These are phyloP conservation scores for Sarocladium oryzae DNA, from an alignment of 2,329 filamentous ascomycete genomes.

Conservation along the genomic window DNA sequence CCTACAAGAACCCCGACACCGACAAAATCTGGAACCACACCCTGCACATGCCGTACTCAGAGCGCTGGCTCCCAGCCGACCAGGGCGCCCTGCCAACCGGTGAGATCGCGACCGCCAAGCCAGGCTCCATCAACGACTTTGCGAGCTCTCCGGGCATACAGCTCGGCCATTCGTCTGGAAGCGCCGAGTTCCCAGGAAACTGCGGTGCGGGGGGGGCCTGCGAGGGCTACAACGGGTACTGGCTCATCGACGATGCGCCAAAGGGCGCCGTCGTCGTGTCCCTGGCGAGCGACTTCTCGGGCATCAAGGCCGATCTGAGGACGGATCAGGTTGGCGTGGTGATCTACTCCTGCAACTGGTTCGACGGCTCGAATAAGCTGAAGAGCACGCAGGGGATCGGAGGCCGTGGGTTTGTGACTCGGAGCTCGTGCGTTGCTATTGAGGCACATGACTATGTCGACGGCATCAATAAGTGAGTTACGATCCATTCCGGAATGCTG, in stretches of 20 bases:
- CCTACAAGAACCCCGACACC: conserved; percentile 51
- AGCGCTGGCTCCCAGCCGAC: conserved; percentile 50
- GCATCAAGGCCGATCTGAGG: conserved; percentile 63
- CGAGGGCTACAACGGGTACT: conserved; percentile 65
- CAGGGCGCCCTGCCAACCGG: conserved; percentile 53
- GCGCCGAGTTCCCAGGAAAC: conserved; percentile 51
- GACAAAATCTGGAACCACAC: conserved; percentile 54
- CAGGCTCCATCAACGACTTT: conserved; percentile 57
- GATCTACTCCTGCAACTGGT: conserved; percentile 61
- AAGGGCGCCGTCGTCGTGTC: conserved; percentile 39
- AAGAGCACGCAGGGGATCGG: conserved; percentile 54
- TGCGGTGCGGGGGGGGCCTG: conserved; percentile 58
- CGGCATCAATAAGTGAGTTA: conserved; percentile 61
- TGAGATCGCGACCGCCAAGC: conserved; percentile 48
- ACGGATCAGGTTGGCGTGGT: conserved; percentile 67
- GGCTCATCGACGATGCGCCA: conserved; percentile 36
- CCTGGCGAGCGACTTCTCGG: conserved; percentile 55
- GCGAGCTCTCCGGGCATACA: conserved; percentile 54
- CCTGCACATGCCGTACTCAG: conserved; percentile 55
- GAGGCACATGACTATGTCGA: conserved; percentile 75
- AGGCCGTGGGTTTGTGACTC: conserved; percentile 35
- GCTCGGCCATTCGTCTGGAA: conserved; percentile 53
- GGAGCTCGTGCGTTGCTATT: conserved; percentile 67
- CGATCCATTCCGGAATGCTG: too few species aligned
- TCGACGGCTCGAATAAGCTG: conserved; percentile 41